Evolutionary conservation across 306 rosid species (phyloP), one percentile per base, ranked within the genome.

Genomic region (Potentilla sterilis): DNA sequence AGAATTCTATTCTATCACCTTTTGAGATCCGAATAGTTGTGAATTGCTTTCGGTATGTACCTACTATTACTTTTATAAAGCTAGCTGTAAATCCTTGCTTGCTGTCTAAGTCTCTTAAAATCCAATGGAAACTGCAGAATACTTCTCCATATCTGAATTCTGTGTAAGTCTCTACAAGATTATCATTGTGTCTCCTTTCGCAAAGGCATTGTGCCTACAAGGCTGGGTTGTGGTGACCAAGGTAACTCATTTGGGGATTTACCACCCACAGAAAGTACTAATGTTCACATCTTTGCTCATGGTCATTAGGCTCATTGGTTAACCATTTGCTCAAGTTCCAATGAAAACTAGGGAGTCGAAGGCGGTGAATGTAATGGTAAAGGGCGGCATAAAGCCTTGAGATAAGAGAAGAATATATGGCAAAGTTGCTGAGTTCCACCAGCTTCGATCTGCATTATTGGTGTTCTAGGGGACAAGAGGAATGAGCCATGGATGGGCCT

Each of bases 401-500:
- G 70, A 61, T 11, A 70, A 81, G 61, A 19, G 73, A 48, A 77
- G 70, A 73, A 37, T 42, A 54, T 63, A 54, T 18, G 4, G 37
- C 9, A 43, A 61, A 67, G 71, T 67, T 73, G 82, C 76, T 61
- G 2, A 77, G 80, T 83, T 73, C 76, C 66, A 79, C 78, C 64
- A 67, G 75, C 85, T 73, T 41, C 48, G 42, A 46, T 73, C 69
- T 82, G 82, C 89, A 86, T 89, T 82, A 86, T 86, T 85, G 79
- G 43, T 59, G 54, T 57, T 62, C 44, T 5, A 72, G 86, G 87
- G 74, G 87, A 91, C 98, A 88, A 85, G 75, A 77, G 83, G 82
- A 85, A 81, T 73, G 57, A 78, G 90, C 89, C 88, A 85, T 67
- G 68, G 69, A 71, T 87, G 88, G 91, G 90, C 83, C 90, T 81